A percentile compares a stretch with the other conserved stretches of the same genome.
phyloP scores from a whole-genome alignment of 2,329 filamentous ascomycete genomes.

The Fusarium sp. region DNA sequence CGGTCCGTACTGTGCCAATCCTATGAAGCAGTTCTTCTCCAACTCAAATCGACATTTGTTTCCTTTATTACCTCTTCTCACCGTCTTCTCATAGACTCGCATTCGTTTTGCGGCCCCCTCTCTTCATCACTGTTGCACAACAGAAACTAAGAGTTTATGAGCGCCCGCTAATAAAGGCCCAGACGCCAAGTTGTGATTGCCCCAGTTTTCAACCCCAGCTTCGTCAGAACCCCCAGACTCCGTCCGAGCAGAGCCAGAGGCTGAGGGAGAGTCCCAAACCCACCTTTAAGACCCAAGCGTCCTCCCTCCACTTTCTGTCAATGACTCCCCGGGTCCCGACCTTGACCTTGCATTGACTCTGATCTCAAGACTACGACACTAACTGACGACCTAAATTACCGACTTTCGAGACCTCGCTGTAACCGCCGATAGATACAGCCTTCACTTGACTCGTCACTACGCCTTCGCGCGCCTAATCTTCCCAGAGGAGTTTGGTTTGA shows the following conservation, averaged over 20 bases:
- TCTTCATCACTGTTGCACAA: neutral
- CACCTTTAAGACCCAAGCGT: slow-evolving; percentile 19
- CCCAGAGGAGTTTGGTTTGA: neutral
- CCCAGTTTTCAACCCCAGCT: slow-evolving; percentile 37
- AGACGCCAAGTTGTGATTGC: slow-evolving; percentile 16
- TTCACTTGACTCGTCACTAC: neutral
- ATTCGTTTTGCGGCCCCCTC: neutral
- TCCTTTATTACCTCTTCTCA: neutral
- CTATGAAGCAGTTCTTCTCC: neutral
- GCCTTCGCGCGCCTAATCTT: neutral
- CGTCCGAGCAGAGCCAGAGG: neutral
- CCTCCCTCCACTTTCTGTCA: slow-evolving; percentile 33
- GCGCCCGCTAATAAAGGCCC: slow-evolving; percentile 5
- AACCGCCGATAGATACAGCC: neutral
- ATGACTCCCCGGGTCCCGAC: slow-evolving; percentile 9
- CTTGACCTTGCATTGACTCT: slow-evolving; percentile 5
- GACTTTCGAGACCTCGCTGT: neutral
- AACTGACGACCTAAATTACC: neutral
- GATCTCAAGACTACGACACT: slow-evolving; percentile 16
- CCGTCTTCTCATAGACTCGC: neutral
- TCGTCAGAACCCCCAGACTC: slow-evolving; percentile 7
- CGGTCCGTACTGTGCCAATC: slow-evolving; percentile 8
- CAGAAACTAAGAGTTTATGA: neutral
- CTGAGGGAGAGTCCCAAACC: neutral
- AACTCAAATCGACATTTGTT: neutral